These are phyloP conservation scores for Phytophthora pisi DNA, from an alignment of 352 stramenopile genomes.

Conservation along the genomic window DNA sequence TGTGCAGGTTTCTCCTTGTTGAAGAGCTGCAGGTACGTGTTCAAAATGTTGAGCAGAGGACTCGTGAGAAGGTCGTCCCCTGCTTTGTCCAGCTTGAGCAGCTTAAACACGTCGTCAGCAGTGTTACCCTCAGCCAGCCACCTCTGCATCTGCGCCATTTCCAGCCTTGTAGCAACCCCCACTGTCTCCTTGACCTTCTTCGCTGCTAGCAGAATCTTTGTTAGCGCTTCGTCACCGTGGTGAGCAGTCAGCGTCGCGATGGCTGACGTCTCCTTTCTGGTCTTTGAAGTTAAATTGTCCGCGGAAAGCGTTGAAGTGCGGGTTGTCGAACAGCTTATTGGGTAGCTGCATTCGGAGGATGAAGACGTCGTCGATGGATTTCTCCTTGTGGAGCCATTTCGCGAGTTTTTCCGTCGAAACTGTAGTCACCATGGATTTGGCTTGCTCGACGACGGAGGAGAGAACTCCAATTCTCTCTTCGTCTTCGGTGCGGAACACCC, in stretches of 20 bases:
- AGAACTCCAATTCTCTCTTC: background rate
- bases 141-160: background rate
- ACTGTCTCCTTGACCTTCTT: background rate
- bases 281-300: background rate
- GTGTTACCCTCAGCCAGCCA: background rate
- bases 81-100: background rate
- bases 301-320: background rate
- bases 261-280: background rate
- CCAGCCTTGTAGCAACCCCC: background rate
- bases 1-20: background rate
- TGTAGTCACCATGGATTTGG: background rate
- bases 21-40: background rate
- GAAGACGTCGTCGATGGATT: background rate
- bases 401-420: background rate
- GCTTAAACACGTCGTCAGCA: background rate
- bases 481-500: background rate
- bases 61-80: background rate
- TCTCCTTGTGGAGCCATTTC: background rate
- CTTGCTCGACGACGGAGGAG: background rate
- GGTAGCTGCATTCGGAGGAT: background rate
- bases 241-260: background rate
- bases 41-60: background rate
- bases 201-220: background rate
- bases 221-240: background rate
- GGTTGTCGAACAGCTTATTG: background rate